phyloP scores from a whole-genome alignment of 2,329 filamentous ascomycete species.

The Alternaria sp. region DNA sequence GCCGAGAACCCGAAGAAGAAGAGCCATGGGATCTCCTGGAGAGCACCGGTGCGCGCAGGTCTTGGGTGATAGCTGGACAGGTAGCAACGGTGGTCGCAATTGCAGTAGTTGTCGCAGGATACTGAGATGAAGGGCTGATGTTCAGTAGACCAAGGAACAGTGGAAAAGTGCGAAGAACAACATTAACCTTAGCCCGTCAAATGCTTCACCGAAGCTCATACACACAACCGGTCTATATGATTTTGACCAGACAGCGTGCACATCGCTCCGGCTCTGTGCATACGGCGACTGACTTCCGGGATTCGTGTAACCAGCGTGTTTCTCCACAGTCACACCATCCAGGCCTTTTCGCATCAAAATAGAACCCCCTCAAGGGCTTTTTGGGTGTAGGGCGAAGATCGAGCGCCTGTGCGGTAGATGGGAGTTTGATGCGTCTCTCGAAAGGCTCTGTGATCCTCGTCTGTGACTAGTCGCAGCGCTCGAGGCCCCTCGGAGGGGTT shows the following conservation, averaged over 20 bases:
- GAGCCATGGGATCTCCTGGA: not conserved
- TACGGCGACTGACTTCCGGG: not conserved
- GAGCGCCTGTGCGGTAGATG: not conserved
- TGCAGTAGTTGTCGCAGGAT: not conserved
- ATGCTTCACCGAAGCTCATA: not conserved
- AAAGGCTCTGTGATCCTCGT: not conserved
- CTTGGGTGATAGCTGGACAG: not conserved
- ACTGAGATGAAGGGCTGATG: not conserved
- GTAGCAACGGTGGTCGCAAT: not conserved
- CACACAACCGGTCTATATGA: not conserved
- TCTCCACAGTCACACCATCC: constrained; percentile 12
- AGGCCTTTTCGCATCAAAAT: not conserved
- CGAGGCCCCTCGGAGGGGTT: not conserved
- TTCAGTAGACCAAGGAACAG: not conserved
- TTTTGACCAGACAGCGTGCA: not conserved
- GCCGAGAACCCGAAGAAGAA: not conserved
- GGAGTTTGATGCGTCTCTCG: not conserved
- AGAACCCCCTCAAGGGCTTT: not conserved
- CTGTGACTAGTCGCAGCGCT: not conserved
- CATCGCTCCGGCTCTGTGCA: not conserved
- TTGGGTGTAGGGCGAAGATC: not conserved
- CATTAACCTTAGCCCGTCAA: not conserved
- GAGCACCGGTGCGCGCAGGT: not conserved
- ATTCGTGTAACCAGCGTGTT: constrained; percentile 3
- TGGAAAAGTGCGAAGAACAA: not conserved